These are phyloP conservation scores for Penicillium lagena DNA, from an alignment of 495 filamentous ascomycete genomes.

Conservation along the genomic window DNA sequence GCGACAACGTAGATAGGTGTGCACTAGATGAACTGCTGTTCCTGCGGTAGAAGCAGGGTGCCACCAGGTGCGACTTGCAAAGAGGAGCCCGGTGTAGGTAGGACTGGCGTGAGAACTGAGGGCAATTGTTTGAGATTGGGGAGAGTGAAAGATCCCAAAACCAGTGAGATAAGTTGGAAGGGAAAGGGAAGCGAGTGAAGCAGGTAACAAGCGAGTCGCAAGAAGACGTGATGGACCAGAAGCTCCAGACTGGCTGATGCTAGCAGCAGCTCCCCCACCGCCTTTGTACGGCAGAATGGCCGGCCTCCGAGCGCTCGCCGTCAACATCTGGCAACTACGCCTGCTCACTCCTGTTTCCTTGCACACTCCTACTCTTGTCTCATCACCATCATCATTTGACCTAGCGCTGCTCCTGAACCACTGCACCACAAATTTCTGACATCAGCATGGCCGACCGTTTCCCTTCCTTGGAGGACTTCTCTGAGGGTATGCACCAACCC, in stretches of 20 bases:
- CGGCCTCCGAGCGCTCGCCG: conserved; percentile 16
- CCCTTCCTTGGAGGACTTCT: conserved; percentile 93
- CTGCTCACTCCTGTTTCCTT: background rate
- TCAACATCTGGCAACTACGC: conserved; percentile 21
- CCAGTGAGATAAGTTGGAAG: background rate
- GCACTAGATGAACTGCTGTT: too few relatives aligned
- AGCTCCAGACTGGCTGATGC: background rate
- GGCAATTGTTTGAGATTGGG: conserved; percentile 1
- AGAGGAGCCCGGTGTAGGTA: background rate
- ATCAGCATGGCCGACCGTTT: conserved; percentile 85
- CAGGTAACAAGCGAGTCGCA: too few relatives aligned
- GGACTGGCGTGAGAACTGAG: background rate
- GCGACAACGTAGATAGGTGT: background rate
- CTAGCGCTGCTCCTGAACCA: background rate
- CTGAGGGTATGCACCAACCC: conserved; percentile 60
- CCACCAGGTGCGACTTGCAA: background rate
- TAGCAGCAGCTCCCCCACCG: conserved; percentile 22
- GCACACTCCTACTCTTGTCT: too few relatives aligned
- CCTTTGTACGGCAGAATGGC: conserved; percentile 25
- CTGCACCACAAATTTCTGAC: background rate
- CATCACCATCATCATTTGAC: background rate
- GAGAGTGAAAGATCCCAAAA: background rate
- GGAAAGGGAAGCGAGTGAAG: too few relatives aligned
- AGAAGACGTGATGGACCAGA: too few relatives aligned
- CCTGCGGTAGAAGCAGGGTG: background rate